Conservation (phyloP, 306 rosid species). For the Echinosophora koreensis region DNA sequence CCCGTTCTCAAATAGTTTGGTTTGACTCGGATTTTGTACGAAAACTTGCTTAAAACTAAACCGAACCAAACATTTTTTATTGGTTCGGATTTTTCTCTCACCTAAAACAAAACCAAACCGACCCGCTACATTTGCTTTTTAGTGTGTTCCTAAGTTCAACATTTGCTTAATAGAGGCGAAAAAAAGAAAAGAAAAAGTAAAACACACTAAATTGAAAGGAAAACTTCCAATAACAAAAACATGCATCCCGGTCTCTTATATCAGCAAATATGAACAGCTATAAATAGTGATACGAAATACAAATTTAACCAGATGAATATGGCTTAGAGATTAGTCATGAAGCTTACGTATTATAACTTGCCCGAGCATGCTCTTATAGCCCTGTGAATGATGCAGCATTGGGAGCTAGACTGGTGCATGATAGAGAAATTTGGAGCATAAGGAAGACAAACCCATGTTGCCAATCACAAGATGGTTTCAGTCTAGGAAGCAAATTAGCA, state of each 20-base stretch:
- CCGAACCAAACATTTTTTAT: no score
- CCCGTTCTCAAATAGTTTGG: no score
- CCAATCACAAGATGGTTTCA: constrained; percentile 9
- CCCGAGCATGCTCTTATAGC: constrained; percentile 25
- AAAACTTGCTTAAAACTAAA: no score
- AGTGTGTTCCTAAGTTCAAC: background rate
- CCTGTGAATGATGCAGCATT: constrained; percentile 12
- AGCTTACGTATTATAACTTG: constrained; percentile 23
- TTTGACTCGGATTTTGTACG: no score
- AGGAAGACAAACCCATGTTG: constrained; percentile 10
- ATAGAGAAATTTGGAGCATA: constrained; percentile 1
- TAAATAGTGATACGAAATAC: background rate
- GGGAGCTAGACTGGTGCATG: background rate
- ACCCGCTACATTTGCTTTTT: no score
- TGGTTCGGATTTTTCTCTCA: no score
- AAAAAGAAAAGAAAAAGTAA: no score
- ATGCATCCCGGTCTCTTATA: background rate
- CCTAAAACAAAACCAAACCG: no score
- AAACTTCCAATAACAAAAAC: no score
- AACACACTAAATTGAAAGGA: no score
- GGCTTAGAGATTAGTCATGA: constrained; percentile 5
- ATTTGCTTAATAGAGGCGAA: background rate
- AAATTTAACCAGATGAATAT: constrained; percentile 25
- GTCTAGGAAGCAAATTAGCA: constrained; percentile 24
- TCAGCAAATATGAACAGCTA: background rate